Percentiles rank a stretch among this genome's conserved stretches.
These are phyloP conservation scores for Sicyos edulis DNA, from an alignment of 306 rosid genomes.

Conservation along the genomic window DNA sequence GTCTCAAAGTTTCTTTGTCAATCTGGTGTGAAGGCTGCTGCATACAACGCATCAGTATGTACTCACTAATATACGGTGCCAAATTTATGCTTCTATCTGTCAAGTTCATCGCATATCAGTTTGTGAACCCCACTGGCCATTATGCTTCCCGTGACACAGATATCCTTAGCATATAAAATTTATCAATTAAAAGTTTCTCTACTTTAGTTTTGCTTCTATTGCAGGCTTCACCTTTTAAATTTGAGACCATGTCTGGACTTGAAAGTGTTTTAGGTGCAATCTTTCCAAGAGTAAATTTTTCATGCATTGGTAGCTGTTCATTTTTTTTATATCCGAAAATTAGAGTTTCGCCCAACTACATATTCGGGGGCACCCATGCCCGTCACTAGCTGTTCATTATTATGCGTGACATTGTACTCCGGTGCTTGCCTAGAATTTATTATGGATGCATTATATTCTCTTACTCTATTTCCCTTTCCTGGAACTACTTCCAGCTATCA, in stretches of 20 bases:
- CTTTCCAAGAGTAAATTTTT: neutral
- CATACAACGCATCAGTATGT: conserved; percentile 79
- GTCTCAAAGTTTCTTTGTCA: conserved; percentile 58
- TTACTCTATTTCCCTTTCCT: neutral
- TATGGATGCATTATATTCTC: conserved; percentile 7
- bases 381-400: neutral
- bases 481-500: neutral
- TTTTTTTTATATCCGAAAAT: no score
- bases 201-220: neutral
- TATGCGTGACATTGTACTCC: neutral
- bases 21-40: conserved; percentile 83
- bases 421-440: neutral
- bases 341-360: no score
- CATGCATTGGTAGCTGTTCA: neutral
- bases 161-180: neutral
- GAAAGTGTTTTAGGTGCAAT: conserved; percentile 10
- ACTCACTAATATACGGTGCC: neutral
- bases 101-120: neutral
- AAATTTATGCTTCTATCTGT: neutral
- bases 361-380: no score
- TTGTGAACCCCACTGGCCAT: neutral
- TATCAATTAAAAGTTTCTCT: neutral
- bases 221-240: neutral
- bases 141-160: neutral
- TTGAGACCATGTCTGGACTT: neutral